Evolutionary conservation across 257 asterid species (phyloP).

Genomic region (Petunia axillaris): DNA sequence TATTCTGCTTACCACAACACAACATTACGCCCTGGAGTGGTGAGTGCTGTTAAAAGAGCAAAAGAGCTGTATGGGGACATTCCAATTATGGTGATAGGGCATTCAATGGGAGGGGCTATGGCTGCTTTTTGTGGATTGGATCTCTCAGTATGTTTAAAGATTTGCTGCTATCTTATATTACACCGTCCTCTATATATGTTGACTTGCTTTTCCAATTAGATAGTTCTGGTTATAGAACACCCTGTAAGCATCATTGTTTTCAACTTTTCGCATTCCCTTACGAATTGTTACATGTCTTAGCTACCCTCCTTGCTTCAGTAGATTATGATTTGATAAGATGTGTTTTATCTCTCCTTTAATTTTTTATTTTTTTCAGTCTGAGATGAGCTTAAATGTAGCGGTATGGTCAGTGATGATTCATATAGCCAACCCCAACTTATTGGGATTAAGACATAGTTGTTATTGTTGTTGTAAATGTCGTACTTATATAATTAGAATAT

Average conservation of each 20-base stretch:
- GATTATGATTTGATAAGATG: not conserved
- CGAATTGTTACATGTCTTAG: not conserved
- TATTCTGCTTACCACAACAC: conserved; percentile 91
- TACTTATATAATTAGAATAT: not conserved
- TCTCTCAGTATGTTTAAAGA: conserved; percentile 57
- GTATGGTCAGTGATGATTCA: no score
- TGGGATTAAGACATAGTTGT: no score
- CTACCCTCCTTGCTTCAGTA: not conserved
- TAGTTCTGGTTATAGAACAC: not conserved
- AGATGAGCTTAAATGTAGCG: no score
- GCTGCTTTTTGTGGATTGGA: conserved; percentile 95
- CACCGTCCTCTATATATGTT: conserved; percentile 24
- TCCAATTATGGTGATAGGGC: conserved; percentile 80
- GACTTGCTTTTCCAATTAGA: not conserved
- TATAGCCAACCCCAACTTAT: no score
- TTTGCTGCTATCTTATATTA: conserved; percentile 14
- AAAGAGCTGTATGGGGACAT: conserved; percentile 66
- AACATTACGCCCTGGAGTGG: conserved; percentile 76
- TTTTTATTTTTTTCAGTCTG: not conserved
- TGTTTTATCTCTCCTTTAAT: not conserved
- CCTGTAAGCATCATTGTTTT: not conserved
- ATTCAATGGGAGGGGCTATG: conserved; percentile 99
- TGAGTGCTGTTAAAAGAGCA: conserved; percentile 60
- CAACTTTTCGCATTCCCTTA: not conserved
- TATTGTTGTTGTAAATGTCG: not conserved